Percentiles rank a stretch among this genome's conserved stretches.
phyloP scores from a whole-genome alignment of 495 filamentous ascomycete genomes.

The Tetracladium setigerum region DNA sequence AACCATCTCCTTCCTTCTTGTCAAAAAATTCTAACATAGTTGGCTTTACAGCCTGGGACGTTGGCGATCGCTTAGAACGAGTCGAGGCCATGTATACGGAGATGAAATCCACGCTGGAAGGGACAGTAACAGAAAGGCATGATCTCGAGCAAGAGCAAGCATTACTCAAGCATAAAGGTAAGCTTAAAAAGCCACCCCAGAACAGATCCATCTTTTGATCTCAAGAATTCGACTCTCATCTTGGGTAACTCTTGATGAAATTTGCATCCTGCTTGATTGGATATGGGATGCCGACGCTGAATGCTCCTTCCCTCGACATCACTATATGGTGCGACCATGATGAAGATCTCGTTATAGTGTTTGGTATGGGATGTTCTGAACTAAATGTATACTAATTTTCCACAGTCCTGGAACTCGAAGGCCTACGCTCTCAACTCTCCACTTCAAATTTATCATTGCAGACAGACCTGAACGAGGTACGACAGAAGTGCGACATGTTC shows the following conservation, averaged over 20 bases:
- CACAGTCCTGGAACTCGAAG: constrained; percentile 63
- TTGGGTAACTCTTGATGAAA: too few relatives aligned
- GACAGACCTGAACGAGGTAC: constrained; percentile 39
- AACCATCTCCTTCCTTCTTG: constrained; percentile 44
- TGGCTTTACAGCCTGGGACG: constrained; percentile 59
- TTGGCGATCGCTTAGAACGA: constrained; percentile 44
- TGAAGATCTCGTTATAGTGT: too few relatives aligned
- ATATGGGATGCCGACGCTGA: too few relatives aligned
- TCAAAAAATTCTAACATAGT: constrained; percentile 61
- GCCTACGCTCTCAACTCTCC: constrained; percentile 43
- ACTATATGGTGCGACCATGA: too few relatives aligned
- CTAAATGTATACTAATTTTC: background rate
- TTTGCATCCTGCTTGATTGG: too few relatives aligned
- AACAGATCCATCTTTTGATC: too few relatives aligned
- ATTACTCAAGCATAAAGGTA: too few relatives aligned
- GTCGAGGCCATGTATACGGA: constrained; percentile 55
- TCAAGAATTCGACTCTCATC: too few relatives aligned
- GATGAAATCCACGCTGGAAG: constrained; percentile 55
- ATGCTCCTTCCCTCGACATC: too few relatives aligned
- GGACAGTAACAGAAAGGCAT: constrained; percentile 51
- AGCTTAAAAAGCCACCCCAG: too few relatives aligned
- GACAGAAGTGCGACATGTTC: constrained; percentile 37
- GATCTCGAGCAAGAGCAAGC: constrained; percentile 25
- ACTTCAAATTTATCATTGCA: constrained; percentile 21
- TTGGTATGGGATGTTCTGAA: background rate